A percentile compares a stretch with the other conserved stretches of the same genome.
Evolutionary conservation across 179 eudicot genomes (phyloP).

Genomic region (Vitellaria paradoxa): DNA sequence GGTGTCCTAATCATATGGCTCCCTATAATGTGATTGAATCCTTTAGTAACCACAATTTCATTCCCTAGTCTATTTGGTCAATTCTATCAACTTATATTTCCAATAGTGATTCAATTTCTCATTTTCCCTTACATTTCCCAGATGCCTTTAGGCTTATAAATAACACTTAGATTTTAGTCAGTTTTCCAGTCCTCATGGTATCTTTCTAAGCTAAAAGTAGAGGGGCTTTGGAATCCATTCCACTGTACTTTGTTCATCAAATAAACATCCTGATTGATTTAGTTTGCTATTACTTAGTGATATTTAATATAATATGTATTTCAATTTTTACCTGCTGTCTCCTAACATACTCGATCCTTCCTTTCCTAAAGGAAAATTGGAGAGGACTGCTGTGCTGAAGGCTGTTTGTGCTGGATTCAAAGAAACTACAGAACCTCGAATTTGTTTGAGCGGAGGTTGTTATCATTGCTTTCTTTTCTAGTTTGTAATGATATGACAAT

Average conservation of each 20-base stretch:
- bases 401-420: conserved; percentile 78
- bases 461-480: not conserved
- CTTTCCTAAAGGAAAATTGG: conserved; percentile 57
- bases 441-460: conserved; percentile 62
- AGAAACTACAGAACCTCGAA: conserved; percentile 66
- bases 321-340: not conserved
- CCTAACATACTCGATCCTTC: conserved; percentile 3
- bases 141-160: not conserved
- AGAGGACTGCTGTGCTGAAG: conserved; percentile 66
- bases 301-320: not conserved
- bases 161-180: not conserved
- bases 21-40: no score
- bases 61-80: not conserved
- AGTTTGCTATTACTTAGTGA: not conserved
- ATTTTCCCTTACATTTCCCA: not conserved
- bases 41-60: not conserved
- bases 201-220: not conserved
- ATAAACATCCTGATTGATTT: not conserved
- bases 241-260: not conserved
- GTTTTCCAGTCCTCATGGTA: no score
- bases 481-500: not conserved
- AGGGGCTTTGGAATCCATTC: not conserved
- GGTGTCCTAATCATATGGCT: no score
- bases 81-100: not conserved
- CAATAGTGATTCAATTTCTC: not conserved